Conservation (phyloP, 257 asterid genomes). For the Orobanche coerulescens region DNA sequence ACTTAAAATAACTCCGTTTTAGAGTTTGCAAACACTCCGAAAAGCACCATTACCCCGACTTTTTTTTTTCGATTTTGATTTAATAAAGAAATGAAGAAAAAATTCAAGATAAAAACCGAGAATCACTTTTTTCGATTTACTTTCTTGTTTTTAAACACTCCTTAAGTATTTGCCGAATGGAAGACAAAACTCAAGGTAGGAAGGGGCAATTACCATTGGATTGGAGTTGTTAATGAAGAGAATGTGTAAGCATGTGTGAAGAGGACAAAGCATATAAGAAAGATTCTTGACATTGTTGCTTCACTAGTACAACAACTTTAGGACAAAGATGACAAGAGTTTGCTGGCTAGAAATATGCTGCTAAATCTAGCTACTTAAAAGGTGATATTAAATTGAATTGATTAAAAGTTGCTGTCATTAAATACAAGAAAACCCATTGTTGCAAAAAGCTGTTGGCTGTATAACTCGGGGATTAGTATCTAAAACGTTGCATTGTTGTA, state of each 20-base stretch:
- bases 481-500: too few relatives aligned
- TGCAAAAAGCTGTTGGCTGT: constrained; percentile 33
- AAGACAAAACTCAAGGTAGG: not conserved
- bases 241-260: constrained; percentile 7
- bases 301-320: not conserved
- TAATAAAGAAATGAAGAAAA: not conserved
- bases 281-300: constrained; percentile 22
- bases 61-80: too few relatives aligned
- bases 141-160: too few relatives aligned
- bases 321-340: not conserved
- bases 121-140: too few relatives aligned
- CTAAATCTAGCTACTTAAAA: constrained; percentile 5
- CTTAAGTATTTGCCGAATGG: too few relatives aligned
- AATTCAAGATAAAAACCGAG: too few relatives aligned
- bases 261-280: constrained; percentile 23
- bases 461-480: not conserved
- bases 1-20: too few relatives aligned
- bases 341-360: constrained; percentile 7
- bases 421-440: constrained; percentile 12
- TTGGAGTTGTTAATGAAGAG: constrained; percentile 16
- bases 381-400: constrained; percentile 26
- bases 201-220: constrained; percentile 21
- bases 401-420: constrained; percentile 37
- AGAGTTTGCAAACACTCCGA: too few relatives aligned
- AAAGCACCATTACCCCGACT: too few relatives aligned